Evolutionary conservation across 2,329 filamentous ascomycete species (phyloP), one percentile per base, ranked within the genome.

Genomic region (Mariannaea elegans): DNA sequence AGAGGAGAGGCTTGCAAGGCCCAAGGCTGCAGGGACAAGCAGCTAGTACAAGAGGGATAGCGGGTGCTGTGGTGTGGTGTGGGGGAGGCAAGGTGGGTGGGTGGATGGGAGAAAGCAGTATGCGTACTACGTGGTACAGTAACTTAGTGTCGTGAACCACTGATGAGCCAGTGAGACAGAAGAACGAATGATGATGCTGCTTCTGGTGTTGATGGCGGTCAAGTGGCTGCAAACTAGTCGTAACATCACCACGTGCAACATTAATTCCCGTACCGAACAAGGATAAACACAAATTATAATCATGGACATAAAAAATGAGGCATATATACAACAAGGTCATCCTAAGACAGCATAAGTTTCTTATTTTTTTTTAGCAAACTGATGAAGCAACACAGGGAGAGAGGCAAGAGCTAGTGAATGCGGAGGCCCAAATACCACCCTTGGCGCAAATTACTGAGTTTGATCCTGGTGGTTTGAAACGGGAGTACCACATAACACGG

Each of bases 11-110:
- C 16, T 9, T 23, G 5, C 23, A 39, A 41, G 41, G 27, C 52
- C 38, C 23, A 24, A 53, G 50, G 50, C 39, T 53, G 50, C 50
- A 53, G 50, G 50, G 50, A 44, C 39, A 44, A 39, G 39, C 36
- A 53, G 50, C 50, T 53, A 53, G 23, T 27, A 23, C 27, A 16
- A 39, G 47, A 41, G n/a, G 47, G 24, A 27, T 50, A 39, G 47
- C n/a, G n/a, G 49, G 38, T 29, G 32, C n/a, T 27, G 27, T 41
- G 5, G 24, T 18, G 19, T 12, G 6, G 51, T 55, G 51, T 45
- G 51, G 51, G 44, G 51, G 38, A 31, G 32, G 34, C 16, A 39
- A 32, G 29, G 27, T 12, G 24, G 13, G 24, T 14, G n/a, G 46
- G 39, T 32, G 18, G 36, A 18, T 18, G 38, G 36, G 29, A 21